Conservation (phyloP, 352 stramenopile species). For the Globisporangium nodosum region DNA sequence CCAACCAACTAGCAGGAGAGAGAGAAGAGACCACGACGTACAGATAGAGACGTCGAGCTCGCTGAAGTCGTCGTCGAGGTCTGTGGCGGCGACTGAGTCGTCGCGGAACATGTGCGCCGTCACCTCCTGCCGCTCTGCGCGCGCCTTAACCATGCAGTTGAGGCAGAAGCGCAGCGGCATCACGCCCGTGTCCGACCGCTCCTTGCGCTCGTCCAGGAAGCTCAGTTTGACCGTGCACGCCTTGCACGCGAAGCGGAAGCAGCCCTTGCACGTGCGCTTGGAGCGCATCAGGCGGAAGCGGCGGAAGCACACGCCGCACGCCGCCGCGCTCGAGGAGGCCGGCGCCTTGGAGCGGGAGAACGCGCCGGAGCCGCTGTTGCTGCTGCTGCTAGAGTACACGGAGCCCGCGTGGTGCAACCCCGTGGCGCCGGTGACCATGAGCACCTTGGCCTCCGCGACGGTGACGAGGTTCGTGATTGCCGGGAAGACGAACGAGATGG, state of each 20-base stretch:
- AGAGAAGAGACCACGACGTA: background rate
- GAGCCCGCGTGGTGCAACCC: conserved; percentile 9
- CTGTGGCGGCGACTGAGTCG: conserved; percentile 1
- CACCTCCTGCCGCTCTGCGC: conserved; percentile 13
- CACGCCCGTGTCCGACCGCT: conserved; percentile 23
- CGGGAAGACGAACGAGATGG: conserved; percentile 28
- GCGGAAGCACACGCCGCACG: conserved; percentile 30
- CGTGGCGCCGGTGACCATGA: conserved; percentile 20
- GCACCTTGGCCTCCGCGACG: conserved; percentile 21
- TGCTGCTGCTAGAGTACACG: conserved; percentile 3
- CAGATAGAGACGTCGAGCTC: conserved; percentile 14
- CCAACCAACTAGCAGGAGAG: too few relatives aligned
- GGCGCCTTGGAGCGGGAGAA: background rate
- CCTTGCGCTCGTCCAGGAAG: conserved; percentile 30
- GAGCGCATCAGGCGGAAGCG: conserved; percentile 31
- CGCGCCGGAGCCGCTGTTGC: conserved; percentile 3
- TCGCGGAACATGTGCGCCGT: conserved; percentile 11
- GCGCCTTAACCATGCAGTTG: conserved; percentile 26
- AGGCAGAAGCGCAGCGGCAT: conserved; percentile 26
- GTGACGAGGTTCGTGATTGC: conserved; percentile 31
- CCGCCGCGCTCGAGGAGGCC: conserved; percentile 10
- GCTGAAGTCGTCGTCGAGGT: conserved; percentile 9
- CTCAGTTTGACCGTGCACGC: conserved; percentile 23
- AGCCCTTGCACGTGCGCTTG: conserved; percentile 26
- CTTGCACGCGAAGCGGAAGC: conserved; percentile 25